A percentile compares a stretch with the other conserved stretches of the same genome.
Conservation (phyloP, 1,284 basidiomycete genomes). For the Chalciporus sp. region DNA sequence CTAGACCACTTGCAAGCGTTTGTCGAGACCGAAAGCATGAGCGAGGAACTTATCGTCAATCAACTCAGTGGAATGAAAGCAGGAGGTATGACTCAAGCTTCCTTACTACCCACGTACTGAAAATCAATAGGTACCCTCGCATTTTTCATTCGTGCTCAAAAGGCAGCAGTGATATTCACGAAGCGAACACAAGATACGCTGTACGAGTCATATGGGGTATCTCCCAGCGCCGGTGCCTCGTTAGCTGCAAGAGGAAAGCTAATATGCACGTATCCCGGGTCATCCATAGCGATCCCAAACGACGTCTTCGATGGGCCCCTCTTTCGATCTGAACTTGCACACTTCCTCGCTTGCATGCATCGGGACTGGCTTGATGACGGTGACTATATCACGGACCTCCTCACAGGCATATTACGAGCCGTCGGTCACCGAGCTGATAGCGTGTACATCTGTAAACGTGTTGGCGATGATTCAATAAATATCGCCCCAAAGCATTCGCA, state of each 20-base stretch:
- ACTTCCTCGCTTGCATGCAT: constrained; percentile 36
- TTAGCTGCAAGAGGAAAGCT: constrained; percentile 37
- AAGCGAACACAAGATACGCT: constrained; percentile 19
- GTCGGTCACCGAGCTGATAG: constrained; percentile 24
- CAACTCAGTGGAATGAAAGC: constrained; percentile 20
- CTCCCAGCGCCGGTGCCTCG: constrained; percentile 21
- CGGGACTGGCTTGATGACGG: constrained; percentile 27
- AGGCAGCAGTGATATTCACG: constrained; percentile 39
- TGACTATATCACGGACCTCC: constrained; percentile 38
- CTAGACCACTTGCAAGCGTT: constrained; percentile 16
- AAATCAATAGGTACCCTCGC: constrained; percentile 21
- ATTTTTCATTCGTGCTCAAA: constrained; percentile 39
- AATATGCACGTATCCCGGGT: constrained; percentile 36
- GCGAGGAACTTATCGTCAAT: background rate
- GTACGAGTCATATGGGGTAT: constrained; percentile 41
- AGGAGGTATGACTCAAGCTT: constrained; percentile 14
- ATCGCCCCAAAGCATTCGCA: constrained; percentile 21
- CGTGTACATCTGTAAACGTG: constrained; percentile 33
- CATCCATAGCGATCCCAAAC: constrained; percentile 28
- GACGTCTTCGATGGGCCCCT: constrained; percentile 12
- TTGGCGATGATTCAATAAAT: constrained; percentile 34
- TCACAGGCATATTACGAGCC: constrained; percentile 37
- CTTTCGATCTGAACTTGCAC: constrained; percentile 29
- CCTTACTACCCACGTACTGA: background rate
- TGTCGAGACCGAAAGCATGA: constrained; percentile 13